Evolutionary conservation across 768 basidiomycete species (phyloP), one percentile per base, ranked within the genome.

Genomic region (Auricularia cornea): DNA sequence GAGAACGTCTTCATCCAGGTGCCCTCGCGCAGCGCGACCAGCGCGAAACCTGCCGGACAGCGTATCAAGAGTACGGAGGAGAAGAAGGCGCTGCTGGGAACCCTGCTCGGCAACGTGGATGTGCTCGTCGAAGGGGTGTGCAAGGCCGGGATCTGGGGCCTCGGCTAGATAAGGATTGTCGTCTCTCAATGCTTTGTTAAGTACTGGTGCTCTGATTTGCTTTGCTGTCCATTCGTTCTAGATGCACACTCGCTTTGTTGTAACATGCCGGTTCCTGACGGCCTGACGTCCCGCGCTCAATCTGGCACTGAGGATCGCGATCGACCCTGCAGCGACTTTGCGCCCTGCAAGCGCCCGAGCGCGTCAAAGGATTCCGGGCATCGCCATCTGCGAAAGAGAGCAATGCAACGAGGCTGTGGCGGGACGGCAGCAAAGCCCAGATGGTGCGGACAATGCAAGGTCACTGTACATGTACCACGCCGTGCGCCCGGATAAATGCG

Each of bases 81-180:
- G 76, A 94, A 94, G 78, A 92, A 88, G 73, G 84, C 85, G 71
- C 72, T 90, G 52, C 70, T 96, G 63, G 88, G 89, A 0, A 86
- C 83, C 54, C 87, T 94, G 84, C 74, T 96, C 52, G 93, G 92
- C 3, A 95, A 96, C 71, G 94, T 96, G 2, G 94, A 95, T 71
- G 88, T 90, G 32, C 80, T 96, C 11, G 91, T 96, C 4, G 91
- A 92, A 66, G 88, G 92, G 0, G 89, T 96, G 35, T 80, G 88
- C 65, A 89, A 86, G 73, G 91, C 90, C 0, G 92, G 92, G 0
- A 85, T 94, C 62, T 95, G 91, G 91, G 92, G 93, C 5, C 72
- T 92, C 62, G 84, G 74, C 35, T 83, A 63, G 35, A 38, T 38
- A 66, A 65, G 28, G 12, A 57, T 26, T 6, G 12, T 26, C 20